A percentile compares a stretch with the other conserved stretches of the same genome.
These are phyloP conservation scores for Choricystis sp. DNA, from an alignment of 139 green algal species.

Conservation along the genomic window DNA sequence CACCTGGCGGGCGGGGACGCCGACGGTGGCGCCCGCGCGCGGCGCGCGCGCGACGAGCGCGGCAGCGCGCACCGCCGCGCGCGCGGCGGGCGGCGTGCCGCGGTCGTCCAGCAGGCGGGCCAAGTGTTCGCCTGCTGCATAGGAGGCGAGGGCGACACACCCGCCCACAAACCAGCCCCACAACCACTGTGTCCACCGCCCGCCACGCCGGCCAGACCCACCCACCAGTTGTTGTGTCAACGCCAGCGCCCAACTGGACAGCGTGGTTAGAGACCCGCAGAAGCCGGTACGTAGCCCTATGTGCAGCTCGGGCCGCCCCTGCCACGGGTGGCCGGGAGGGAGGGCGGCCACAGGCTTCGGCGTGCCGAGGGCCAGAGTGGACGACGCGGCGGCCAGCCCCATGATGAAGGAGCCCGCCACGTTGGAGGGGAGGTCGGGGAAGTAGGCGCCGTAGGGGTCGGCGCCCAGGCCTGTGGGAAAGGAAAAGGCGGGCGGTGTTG, in stretches of 20 bases:
- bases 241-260: slow-evolving; percentile 56
- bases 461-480: neutral
- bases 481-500: neutral
- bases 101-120: slow-evolving; percentile 18
- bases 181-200: slow-evolving; percentile 2
- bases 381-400: slow-evolving; percentile 30
- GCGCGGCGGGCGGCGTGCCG: no score
- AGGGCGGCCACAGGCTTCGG: slow-evolving; percentile 32
- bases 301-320: slow-evolving; percentile 33
- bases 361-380: slow-evolving; percentile 10
- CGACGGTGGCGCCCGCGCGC: no score
- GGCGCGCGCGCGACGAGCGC: no score
- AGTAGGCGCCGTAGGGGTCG: slow-evolving; percentile 29
- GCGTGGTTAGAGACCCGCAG: slow-evolving; percentile 74
- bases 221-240: slow-evolving; percentile 27
- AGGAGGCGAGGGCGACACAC: slow-evolving; percentile 18
- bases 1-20: no score
- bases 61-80: no score
- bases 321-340: slow-evolving; percentile 21
- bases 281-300: slow-evolving; percentile 58
- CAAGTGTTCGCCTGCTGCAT: slow-evolving; percentile 36
- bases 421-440: slow-evolving; percentile 56
- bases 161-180: slow-evolving; percentile 31
- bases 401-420: slow-evolving; percentile 57
- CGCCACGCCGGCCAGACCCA: slow-evolving; percentile 4